Percentiles rank a stretch among this genome's conserved stretches.
phyloP scores from a whole-genome alignment of 2,329 filamentous ascomycete species.

The Colletotrichum sp. region DNA sequence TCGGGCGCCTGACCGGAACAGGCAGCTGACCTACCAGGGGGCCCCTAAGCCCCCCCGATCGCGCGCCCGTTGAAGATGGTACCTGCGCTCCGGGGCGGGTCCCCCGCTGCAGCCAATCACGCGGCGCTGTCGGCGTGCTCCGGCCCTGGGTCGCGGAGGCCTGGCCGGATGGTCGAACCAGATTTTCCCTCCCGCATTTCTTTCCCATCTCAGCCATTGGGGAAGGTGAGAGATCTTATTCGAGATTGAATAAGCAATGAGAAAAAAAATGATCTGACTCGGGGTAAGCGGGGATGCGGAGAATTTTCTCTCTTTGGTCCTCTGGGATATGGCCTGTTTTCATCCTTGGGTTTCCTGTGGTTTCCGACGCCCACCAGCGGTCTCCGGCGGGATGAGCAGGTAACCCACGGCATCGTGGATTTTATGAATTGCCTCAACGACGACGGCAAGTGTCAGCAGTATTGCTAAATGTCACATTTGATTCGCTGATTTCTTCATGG shows the following conservation, averaged over 20 bases:
- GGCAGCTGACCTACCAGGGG: slow-evolving; percentile 8
- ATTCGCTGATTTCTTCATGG: neutral
- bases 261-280: slow-evolving; percentile 8
- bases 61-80: slow-evolving; percentile 2
- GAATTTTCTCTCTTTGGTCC: neutral
- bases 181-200: neutral
- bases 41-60: neutral
- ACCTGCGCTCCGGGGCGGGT: neutral
- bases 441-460: neutral
- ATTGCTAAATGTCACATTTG: neutral
- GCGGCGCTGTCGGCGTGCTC: neutral
- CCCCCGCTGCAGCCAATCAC: neutral
- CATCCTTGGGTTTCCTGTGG: neutral
- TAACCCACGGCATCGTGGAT: neutral
- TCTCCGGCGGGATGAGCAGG: neutral
- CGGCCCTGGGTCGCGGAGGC: neutral
- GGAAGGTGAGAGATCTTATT: neutral
- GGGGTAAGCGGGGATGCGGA: neutral
- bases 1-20: slow-evolving; percentile 11
- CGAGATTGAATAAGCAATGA: neutral
- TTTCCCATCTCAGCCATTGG: slow-evolving; percentile 4
- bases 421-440: neutral
- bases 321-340: neutral
- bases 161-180: neutral
- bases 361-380: slow-evolving; percentile 3